phyloP scores from a whole-genome alignment of 2,329 filamentous ascomycete species.

The Didymella exigua region DNA sequence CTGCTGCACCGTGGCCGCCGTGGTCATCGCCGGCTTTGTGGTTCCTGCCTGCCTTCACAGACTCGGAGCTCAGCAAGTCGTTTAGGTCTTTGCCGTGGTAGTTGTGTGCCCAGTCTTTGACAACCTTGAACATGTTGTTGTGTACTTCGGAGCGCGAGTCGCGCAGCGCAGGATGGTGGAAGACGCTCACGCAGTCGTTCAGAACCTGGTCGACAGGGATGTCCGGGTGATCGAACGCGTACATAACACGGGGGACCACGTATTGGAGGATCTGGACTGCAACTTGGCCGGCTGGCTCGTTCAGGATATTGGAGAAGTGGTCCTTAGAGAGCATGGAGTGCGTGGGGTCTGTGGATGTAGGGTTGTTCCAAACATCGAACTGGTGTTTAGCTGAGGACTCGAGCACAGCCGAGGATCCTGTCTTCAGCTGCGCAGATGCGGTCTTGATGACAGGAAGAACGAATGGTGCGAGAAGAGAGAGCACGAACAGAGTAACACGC shows the following conservation, averaged over 20 bases:
- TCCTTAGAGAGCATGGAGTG: slow-evolving; percentile 60
- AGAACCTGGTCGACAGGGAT: slow-evolving; percentile 83
- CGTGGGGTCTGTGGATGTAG: slow-evolving; percentile 55
- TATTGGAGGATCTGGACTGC: slow-evolving; percentile 74
- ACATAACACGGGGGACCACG: slow-evolving; percentile 82
- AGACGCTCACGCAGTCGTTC: slow-evolving; percentile 78
- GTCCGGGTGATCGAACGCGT: slow-evolving; percentile 88
- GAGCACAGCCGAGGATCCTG: slow-evolving; percentile 76
- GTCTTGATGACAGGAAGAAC: slow-evolving; percentile 88
- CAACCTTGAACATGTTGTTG: slow-evolving; percentile 83
- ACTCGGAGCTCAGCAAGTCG: slow-evolving; percentile 77
- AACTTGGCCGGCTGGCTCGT: slow-evolving; percentile 56
- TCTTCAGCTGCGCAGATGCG: slow-evolving; percentile 82
- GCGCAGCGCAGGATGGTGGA: slow-evolving; percentile 88
- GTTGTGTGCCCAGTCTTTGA: slow-evolving; percentile 78
- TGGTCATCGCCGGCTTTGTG: slow-evolving; percentile 58
- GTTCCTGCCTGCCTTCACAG: slow-evolving; percentile 82
- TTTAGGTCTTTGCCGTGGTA: slow-evolving; percentile 72
- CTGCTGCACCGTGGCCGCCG: slow-evolving; percentile 39
- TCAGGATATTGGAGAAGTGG: slow-evolving; percentile 58
- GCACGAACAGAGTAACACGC: slow-evolving; percentile 86
- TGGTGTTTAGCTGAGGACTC: slow-evolving; percentile 58
- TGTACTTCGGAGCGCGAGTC: slow-evolving; percentile 80
- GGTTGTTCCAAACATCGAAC: slow-evolving; percentile 57
- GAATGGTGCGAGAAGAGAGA: slow-evolving; percentile 89